Percentiles rank a stretch among this genome's conserved stretches.
Conservation (phyloP, 371 early-diverging fungal species). For the Chytridiales sp. region DNA sequence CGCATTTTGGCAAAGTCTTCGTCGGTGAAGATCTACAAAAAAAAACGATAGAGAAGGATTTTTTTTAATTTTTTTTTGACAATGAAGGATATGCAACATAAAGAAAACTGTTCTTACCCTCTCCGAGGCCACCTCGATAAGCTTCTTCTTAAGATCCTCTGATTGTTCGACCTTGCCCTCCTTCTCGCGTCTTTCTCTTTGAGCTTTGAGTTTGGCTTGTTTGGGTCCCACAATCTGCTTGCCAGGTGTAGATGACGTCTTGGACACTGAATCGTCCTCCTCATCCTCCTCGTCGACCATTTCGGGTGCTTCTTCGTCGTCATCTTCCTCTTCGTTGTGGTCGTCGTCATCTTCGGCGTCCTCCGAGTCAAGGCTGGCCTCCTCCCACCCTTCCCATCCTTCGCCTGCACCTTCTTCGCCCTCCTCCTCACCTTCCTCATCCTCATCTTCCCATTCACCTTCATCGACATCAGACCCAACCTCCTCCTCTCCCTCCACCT, state of each 20-base stretch:
- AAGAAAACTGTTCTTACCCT: too few relatives aligned
- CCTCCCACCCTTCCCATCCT: constrained; percentile 30
- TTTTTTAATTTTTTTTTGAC: too few relatives aligned
- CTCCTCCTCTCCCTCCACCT: constrained; percentile 5
- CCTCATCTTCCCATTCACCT: constrained; percentile 12
- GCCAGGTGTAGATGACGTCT: constrained; percentile 32
- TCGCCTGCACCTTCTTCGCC: constrained; percentile 41
- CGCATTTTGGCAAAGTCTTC: constrained; percentile 87
- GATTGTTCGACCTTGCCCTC: constrained; percentile 22
- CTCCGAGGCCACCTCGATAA: constrained; percentile 28
- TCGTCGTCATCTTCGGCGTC: constrained; percentile 47
- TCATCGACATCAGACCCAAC: constrained; percentile 20
- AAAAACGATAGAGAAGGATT: too few relatives aligned
- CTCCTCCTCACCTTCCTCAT: constrained; percentile 25
- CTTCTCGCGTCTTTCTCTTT: constrained; percentile 25
- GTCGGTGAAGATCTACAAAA: constrained; percentile 76
- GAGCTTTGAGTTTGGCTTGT: constrained; percentile 16
- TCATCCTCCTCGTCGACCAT: constrained; percentile 46
- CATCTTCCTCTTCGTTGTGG: constrained; percentile 44
- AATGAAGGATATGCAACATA: too few relatives aligned
- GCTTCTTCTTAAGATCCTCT: constrained; percentile 26
- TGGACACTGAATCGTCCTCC: constrained; percentile 47
- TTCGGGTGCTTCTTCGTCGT: constrained; percentile 47
- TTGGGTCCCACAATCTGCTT: constrained; percentile 25
- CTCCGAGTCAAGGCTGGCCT: constrained; percentile 40